Evolutionary conservation across 352 stramenopile genomes (phyloP).

Genomic region (Globisporangium megalacanthum): DNA sequence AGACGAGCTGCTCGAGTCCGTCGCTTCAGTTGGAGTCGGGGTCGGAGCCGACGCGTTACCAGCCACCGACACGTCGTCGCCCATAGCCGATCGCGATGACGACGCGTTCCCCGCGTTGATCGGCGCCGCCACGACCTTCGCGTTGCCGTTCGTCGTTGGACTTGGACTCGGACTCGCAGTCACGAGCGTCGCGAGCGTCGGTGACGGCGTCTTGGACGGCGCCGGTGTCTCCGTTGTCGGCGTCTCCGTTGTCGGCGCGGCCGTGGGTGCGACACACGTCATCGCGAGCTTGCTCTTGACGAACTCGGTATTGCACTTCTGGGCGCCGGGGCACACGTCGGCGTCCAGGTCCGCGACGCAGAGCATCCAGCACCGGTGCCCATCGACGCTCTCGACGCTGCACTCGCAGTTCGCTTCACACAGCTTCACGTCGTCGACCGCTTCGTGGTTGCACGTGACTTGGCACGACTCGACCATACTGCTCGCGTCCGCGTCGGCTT

Average conservation of each 20-base stretch:
- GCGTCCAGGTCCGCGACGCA: constrained; percentile 42
- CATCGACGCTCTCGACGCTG: constrained; percentile 18
- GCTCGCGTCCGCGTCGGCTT: constrained; percentile 20
- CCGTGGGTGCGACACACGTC: constrained; percentile 27
- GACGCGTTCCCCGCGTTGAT: neutral
- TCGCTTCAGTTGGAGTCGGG: neutral
- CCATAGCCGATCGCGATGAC: neutral
- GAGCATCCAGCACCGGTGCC: constrained; percentile 52
- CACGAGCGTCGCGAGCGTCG: neutral
- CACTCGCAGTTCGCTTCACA: constrained; percentile 45
- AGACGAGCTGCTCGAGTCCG: neutral
- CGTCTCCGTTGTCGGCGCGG: constrained; percentile 12
- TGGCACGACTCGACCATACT: constrained; percentile 39
- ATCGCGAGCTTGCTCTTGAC: constrained; percentile 36
- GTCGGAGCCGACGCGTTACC: neutral
- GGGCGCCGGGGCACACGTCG: constrained; percentile 36
- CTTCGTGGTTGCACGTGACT: constrained; percentile 54
- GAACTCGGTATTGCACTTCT: constrained; percentile 37
- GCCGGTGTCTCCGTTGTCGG: neutral
- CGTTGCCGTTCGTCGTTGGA: neutral
- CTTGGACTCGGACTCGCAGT: neutral
- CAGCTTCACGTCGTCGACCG: constrained; percentile 21
- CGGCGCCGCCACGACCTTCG: neutral
- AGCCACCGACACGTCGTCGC: neutral
- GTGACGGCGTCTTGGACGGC: neutral